Percentiles rank a stretch among this genome's conserved stretches.
Evolutionary conservation across 352 stramenopile species (phyloP).

Genomic region (Pythium insidiosum): DNA sequence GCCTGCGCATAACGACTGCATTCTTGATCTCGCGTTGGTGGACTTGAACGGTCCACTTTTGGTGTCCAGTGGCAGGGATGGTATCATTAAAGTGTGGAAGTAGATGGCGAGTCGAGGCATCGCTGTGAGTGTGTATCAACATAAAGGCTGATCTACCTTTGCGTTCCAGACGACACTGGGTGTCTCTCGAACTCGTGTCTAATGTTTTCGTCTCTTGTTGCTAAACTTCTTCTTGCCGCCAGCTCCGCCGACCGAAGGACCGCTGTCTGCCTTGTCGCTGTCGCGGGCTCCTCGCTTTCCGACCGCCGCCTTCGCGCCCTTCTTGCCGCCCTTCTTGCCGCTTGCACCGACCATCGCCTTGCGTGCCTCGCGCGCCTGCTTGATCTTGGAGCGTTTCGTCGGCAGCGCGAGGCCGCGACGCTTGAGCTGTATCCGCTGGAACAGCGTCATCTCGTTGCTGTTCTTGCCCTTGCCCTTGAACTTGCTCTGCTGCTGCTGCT

Average conservation of each 20-base stretch:
- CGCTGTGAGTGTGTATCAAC: no score
- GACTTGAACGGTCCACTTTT: slow-evolving; percentile 88
- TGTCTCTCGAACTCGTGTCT: not conserved
- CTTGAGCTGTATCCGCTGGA: slow-evolving; percentile 86
- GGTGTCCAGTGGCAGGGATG: slow-evolving; percentile 91
- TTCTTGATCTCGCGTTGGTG: slow-evolving; percentile 94
- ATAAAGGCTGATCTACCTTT: no score
- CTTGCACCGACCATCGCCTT: slow-evolving; percentile 46
- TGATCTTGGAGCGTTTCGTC: slow-evolving; percentile 79
- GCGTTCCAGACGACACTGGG: no score
- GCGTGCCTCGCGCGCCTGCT: slow-evolving; percentile 54
- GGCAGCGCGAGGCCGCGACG: slow-evolving; percentile 73
- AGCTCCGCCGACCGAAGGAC: slow-evolving; percentile 15
- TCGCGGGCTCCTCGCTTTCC: slow-evolving; percentile 14
- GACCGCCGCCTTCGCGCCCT: slow-evolving; percentile 6
- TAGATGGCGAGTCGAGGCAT: slow-evolving; percentile 23
- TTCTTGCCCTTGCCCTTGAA: slow-evolving; percentile 13
- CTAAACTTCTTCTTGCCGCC: slow-evolving; percentile 31
- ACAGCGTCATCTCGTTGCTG: slow-evolving; percentile 60
- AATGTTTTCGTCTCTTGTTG: slow-evolving; percentile 9
- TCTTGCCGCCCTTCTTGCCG: slow-evolving; percentile 37
- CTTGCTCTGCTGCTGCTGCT: slow-evolving; percentile 18
- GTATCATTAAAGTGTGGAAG: slow-evolving; percentile 95
- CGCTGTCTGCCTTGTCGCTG: not conserved
- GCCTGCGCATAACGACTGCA: slow-evolving; percentile 89